Percentiles rank a stretch among this genome's conserved stretches.
Evolutionary conservation across 768 basidiomycete species (phyloP).

Genomic region (Xanthoconium purpureum): DNA sequence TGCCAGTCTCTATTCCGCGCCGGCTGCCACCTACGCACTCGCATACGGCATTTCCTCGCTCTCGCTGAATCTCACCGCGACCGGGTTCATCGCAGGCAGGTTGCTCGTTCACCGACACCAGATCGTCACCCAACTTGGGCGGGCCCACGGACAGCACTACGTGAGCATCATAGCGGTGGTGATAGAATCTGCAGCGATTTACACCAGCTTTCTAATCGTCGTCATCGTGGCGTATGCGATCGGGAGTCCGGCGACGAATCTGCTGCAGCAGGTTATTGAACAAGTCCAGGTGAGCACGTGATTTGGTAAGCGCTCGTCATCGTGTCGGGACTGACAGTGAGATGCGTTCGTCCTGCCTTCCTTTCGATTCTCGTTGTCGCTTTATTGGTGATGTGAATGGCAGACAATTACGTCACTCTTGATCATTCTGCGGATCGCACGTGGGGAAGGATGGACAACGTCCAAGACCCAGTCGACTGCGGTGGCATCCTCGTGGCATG

Average conservation of each 20-base stretch:
- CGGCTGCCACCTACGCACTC: slow-evolving; percentile 9
- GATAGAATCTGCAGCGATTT: slow-evolving; percentile 45
- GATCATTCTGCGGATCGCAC: too few species aligned
- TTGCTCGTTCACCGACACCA: slow-evolving; percentile 22
- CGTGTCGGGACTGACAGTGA: slow-evolving; percentile 3
- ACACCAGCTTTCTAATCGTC: slow-evolving; percentile 39
- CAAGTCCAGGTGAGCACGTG: slow-evolving; percentile 9
- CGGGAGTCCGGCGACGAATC: slow-evolving; percentile 39
- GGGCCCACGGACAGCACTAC: slow-evolving; percentile 36
- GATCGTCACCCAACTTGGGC: slow-evolving; percentile 29
- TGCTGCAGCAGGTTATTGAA: slow-evolving; percentile 29
- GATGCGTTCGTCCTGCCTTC: too few species aligned
- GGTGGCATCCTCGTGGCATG: too few species aligned
- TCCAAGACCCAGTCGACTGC: too few species aligned
- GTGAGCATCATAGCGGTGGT: slow-evolving; percentile 37
- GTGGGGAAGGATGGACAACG: too few species aligned
- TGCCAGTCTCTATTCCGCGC: background rate
- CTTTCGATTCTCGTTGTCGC: too few species aligned
- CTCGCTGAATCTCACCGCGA: slow-evolving; percentile 28
- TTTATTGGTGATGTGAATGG: too few species aligned
- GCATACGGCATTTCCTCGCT: slow-evolving; percentile 27
- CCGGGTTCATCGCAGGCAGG: slow-evolving; percentile 28
- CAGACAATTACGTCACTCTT: too few species aligned
- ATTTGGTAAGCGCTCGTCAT: background rate
- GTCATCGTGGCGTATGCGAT: slow-evolving; percentile 42